Base-by-base conservation (phyloP, 2,329 filamentous ascomycete species). In the Monosporascus sp. region DNA sequence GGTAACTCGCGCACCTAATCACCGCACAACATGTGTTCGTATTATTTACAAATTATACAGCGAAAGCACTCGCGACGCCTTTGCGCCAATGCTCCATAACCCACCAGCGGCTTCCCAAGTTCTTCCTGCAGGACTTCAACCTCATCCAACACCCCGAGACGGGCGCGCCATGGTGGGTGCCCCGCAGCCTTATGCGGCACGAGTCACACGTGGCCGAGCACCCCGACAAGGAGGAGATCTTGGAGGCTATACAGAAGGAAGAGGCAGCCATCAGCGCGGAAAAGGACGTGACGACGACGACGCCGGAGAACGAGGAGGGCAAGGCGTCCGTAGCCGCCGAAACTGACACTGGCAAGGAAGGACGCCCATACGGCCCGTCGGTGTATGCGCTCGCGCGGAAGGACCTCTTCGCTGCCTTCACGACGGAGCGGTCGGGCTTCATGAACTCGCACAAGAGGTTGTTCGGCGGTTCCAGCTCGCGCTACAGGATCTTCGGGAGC, bases 111-210 rank as follows among this genome's bases (percentile, higher is more conserved):
- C 67, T 89, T 6, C 88, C 88, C 1, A 68, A 67, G 15, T 83
- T 78, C 61, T 86, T 90, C 63, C 70, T 89, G 5, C 80, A 87
- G 51, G 73, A 80, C 34, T 84, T 90, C 54, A 75, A 77, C 27
- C 62, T 83, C 2, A 70, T 83, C 14, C 63, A 70, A 1, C 77
- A 87, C 51, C 84, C 84, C 0, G 69, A 74, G 9, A 81, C 79
- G 0, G 63, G 67, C 0, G 60, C 70, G 2, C 71, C 77, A 0
- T 88, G 82, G 81, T 81, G 78, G 65, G 71, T 83, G 17, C 85
- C 84, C 0, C 71, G 68, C 8, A 72, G 70, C 39, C 57, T 75
- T 15, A 57, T 67, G 2, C 66, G 70, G 44, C 56, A 60, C 3
- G 34, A 58, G 31, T 37, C 51, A 4, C 41, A n/a, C 15, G 51